Evolutionary conservation across 2,329 filamentous ascomycete species (phyloP).

Genomic region (Diaporthe humulicola): DNA sequence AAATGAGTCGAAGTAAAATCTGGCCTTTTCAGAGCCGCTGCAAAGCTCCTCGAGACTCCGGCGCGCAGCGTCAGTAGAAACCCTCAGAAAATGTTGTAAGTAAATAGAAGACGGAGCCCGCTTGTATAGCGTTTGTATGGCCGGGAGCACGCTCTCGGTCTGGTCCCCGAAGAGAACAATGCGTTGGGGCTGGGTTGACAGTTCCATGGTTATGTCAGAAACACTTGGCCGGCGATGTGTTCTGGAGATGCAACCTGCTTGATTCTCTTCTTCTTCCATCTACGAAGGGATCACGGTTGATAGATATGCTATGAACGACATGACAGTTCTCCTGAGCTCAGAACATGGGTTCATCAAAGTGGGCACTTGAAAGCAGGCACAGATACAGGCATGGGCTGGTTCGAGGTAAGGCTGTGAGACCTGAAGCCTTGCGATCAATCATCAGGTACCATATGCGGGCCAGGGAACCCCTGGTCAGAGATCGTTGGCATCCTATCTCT

Average conservation of each 20-base stretch:
- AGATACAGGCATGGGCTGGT: neutral
- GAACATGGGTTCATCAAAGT: neutral
- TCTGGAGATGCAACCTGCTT: neutral
- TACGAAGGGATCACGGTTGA: neutral
- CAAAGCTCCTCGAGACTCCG: neutral
- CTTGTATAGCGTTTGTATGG: neutral
- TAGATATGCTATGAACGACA: conserved; percentile 3
- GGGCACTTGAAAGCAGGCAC: neutral
- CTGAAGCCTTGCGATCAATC: neutral
- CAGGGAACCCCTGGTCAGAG: neutral
- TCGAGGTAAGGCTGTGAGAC: conserved; percentile 20
- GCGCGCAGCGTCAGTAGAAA: conserved; percentile 8
- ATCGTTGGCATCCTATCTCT: neutral
- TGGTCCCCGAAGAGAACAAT: conserved; percentile 12
- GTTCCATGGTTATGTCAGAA: conserved; percentile 7
- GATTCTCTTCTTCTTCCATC: neutral
- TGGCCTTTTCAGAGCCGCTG: neutral
- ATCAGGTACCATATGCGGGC: neutral
- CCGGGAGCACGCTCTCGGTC: conserved; percentile 20
- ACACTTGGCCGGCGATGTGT: neutral
- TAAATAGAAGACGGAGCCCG: conserved; percentile 13
- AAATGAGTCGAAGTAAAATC: conserved; percentile 9
- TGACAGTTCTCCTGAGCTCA: neutral
- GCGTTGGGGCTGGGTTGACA: neutral
- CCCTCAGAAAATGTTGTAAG: conserved; percentile 6